Conservation (phyloP, 805 yeast genomes). For the Yarrowia sp. region DNA sequence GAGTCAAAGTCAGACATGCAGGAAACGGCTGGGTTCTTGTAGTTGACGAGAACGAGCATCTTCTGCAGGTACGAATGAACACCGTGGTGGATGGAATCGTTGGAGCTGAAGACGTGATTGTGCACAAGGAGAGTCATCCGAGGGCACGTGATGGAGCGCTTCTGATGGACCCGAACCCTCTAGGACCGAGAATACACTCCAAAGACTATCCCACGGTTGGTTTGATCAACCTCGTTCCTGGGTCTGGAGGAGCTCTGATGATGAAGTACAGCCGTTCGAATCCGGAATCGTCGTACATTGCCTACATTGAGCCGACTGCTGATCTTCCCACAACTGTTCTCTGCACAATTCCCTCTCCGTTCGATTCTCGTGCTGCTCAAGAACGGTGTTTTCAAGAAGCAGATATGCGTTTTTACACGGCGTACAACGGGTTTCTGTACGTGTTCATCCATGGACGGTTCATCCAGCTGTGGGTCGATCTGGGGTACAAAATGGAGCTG, state of each 20-base stretch:
- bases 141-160: background rate
- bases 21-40: background rate
- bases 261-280: background rate
- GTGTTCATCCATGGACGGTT: conserved; percentile 7
- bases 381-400: background rate
- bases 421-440: background rate
- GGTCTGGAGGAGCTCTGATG: background rate
- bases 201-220: background rate
- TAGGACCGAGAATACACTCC: background rate
- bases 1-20: background rate
- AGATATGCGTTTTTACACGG: background rate
- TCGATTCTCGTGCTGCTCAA: background rate
- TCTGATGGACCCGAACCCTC: background rate
- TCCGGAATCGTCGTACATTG: background rate
- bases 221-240: background rate
- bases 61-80: background rate
- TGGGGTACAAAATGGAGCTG: conserved; percentile 1
- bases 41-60: background rate
- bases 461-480: background rate
- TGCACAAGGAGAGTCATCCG: background rate
- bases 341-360: background rate
- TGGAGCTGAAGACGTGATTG: background rate
- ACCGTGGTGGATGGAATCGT: background rate
- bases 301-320: background rate
- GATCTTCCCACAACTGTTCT: background rate